Conservation (phyloP, 176 grass and related monocot species). For the Zizania latifolia region DNA sequence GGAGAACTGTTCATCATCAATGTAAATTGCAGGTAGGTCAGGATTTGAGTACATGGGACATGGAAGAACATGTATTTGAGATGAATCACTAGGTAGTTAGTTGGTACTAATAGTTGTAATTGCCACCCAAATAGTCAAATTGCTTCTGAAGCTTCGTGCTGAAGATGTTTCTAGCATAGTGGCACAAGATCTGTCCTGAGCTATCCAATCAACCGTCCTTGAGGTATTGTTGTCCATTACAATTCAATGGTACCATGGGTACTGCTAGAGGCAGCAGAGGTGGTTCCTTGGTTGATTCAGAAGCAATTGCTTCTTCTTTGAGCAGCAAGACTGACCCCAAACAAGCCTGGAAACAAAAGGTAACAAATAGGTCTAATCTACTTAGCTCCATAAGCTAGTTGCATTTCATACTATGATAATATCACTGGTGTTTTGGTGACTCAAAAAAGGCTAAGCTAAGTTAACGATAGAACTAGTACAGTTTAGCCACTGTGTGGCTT, state of each 20-base stretch:
- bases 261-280: constrained; percentile 2
- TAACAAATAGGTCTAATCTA: constrained; percentile 26
- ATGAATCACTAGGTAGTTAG: neutral
- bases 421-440: constrained; percentile 27
- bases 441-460: constrained; percentile 18
- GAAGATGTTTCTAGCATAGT: constrained; percentile 24
- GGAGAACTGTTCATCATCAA: neutral
- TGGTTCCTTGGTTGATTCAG: constrained; percentile 11
- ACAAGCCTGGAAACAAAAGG: constrained; percentile 33
- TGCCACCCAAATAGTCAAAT: constrained; percentile 5
- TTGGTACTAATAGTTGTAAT: neutral
- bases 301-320: constrained; percentile 35
- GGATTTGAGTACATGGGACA: neutral
- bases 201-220: constrained; percentile 44
- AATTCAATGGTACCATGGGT: constrained; percentile 31
- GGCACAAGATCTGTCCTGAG: constrained; percentile 31
- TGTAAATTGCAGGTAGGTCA: neutral
- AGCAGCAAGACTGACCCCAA: constrained; percentile 25
- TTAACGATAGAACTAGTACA: constrained; percentile 33
- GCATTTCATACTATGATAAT: neutral
- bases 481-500: constrained; percentile 25
- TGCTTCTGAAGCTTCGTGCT: neutral
- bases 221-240: constrained; percentile 34
- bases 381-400: neutral
- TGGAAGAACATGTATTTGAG: neutral